Conservation (phyloP, 2,329 filamentous ascomycete genomes). For the Penicillium sp. region DNA sequence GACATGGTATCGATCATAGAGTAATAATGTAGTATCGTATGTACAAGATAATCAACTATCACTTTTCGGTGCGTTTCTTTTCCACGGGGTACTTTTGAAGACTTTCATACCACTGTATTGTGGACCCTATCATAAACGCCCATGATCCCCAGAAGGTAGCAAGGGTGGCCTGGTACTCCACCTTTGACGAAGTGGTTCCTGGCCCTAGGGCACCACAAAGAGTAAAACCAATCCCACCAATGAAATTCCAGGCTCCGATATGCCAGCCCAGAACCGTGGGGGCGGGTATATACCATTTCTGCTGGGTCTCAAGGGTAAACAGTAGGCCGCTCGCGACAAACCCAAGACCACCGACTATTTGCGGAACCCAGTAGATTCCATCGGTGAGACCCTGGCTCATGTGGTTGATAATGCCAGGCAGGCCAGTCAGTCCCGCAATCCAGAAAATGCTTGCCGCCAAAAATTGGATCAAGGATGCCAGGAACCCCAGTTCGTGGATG, state of each 20-base stretch:
- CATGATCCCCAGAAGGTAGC: constrained; percentile 47
- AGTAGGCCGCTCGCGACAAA: constrained; percentile 61
- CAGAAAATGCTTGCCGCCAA: constrained; percentile 64
- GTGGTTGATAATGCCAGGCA: constrained; percentile 57
- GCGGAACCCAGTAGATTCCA: constrained; percentile 62
- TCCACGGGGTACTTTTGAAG: constrained; percentile 51
- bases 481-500: constrained; percentile 62
- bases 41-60: not conserved
- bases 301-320: constrained; percentile 68
- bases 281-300: constrained; percentile 62
- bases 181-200: constrained; percentile 41
- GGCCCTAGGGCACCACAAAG: constrained; percentile 60
- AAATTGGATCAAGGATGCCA: constrained; percentile 59
- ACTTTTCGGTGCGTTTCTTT: constrained; percentile 52
- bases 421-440: constrained; percentile 61
- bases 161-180: constrained; percentile 51
- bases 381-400: constrained; percentile 51
- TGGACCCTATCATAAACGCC: constrained; percentile 48
- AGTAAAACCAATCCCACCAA: constrained; percentile 65
- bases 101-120: constrained; percentile 52
- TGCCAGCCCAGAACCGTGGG: constrained; percentile 63
- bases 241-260: constrained; percentile 65
- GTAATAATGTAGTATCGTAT: not conserved
- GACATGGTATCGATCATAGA: not conserved
- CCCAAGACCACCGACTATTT: constrained; percentile 62